phyloP scores from a whole-genome alignment of 1,284 basidiomycete genomes.

The Malassezia yamatoensis region DNA sequence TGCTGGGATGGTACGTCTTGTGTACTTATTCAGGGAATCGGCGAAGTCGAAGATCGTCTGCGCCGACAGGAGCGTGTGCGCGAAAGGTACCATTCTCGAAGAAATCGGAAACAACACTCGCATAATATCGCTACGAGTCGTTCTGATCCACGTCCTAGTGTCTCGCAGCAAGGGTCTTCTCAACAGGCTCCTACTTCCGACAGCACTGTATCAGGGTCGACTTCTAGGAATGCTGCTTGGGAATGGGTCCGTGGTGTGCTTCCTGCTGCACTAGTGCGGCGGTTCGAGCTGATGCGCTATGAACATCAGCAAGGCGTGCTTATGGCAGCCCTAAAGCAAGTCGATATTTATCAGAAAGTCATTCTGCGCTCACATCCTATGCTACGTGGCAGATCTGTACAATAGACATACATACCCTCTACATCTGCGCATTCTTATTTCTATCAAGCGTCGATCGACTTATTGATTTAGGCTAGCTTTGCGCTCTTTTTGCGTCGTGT shows the following conservation, averaged over 20 bases:
- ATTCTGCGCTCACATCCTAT: not conserved
- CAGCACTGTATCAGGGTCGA: too few species aligned
- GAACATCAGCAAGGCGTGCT: not conserved
- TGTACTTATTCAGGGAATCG: slow-evolving; percentile 28
- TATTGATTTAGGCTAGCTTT: too few species aligned
- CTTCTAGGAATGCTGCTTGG: too few species aligned
- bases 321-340: not conserved
- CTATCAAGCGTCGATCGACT: not conserved
- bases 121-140: not conserved
- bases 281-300: not conserved
- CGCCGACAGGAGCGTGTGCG: slow-evolving; percentile 3
- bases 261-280: not conserved
- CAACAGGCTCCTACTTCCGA: too few species aligned
- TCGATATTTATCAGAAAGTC: not conserved
- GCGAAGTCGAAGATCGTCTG: slow-evolving; percentile 45
- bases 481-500: too few species aligned
- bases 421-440: too few species aligned
- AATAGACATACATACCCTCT: too few species aligned
- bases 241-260: not conserved
- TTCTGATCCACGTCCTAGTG: not conserved
- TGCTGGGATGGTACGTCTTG: slow-evolving; percentile 34
- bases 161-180: too few species aligned
- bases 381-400: not conserved
- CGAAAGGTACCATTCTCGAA: not conserved
- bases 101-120: not conserved